A percentile compares a stretch with the other conserved stretches of the same genome.
These are phyloP conservation scores for Eleusine indica DNA, from an alignment of 176 grass and related monocot genomes.

Conservation along the genomic window DNA sequence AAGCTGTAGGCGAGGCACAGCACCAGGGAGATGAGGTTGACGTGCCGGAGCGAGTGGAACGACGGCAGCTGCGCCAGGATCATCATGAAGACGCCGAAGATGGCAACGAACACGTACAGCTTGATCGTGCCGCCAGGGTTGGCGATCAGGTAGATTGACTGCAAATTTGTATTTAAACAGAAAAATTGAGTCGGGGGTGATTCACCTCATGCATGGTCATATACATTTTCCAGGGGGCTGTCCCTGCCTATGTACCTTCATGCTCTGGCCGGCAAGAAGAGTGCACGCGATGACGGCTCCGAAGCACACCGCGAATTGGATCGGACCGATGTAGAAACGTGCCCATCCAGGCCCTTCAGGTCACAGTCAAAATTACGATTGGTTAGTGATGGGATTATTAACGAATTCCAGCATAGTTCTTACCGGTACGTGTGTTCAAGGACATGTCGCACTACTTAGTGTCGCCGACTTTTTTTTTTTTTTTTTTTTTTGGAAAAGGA, in stretches of 20 bases:
- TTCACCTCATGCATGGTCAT: background rate
- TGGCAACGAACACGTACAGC: conserved; percentile 78
- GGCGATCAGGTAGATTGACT: conserved; percentile 78
- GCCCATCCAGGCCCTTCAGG: conserved; percentile 67
- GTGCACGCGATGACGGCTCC: conserved; percentile 68
- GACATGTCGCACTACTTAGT: no score
- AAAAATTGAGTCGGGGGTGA: background rate
- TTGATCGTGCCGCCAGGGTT: conserved; percentile 69
- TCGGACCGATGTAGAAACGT: conserved; percentile 74
- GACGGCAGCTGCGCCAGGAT: conserved; percentile 77
- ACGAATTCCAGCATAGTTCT: background rate
- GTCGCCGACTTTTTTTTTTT: no score
- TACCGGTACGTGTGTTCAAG: no score
- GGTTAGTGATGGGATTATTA: background rate
- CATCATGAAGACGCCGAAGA: conserved; percentile 77
- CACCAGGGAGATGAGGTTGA: conserved; percentile 78
- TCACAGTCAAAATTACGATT: background rate
- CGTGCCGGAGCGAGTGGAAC: conserved; percentile 88
- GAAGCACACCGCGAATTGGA: conserved; percentile 88
- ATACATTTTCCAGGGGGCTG: background rate
- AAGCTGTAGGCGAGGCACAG: conserved; percentile 77
- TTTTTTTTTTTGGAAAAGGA: no score
- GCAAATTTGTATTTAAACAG: conserved; percentile 11
- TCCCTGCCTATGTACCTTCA: conserved; percentile 58
- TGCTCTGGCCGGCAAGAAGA: conserved; percentile 77